phyloP scores from a whole-genome alignment of 208 protist species.

The Strigomonas galati region DNA sequence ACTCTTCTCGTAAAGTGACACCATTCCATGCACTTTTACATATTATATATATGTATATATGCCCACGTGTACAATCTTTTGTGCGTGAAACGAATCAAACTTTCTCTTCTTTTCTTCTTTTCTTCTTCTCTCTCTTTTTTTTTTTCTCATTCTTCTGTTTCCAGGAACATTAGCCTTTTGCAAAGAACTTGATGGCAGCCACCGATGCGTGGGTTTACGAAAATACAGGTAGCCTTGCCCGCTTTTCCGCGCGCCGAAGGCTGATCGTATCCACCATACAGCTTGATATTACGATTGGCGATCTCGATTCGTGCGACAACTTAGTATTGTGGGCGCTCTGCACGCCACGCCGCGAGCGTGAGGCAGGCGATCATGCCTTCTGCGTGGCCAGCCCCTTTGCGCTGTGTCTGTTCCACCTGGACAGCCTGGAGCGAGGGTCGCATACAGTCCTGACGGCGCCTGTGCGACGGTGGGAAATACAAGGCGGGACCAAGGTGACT shows the following conservation, averaged over 20 bases:
- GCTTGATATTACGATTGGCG: no score
- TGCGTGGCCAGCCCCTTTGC: constrained; percentile 7
- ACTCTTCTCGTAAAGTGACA: no score
- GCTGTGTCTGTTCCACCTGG: not conserved
- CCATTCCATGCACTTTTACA: not conserved
- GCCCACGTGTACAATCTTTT: not conserved
- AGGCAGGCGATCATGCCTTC: constrained; percentile 12
- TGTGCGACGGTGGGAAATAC: constrained; percentile 28
- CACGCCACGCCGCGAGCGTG: not conserved
- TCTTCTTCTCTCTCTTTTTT: constrained; percentile 1
- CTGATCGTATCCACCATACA: no score
- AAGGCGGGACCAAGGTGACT: constrained; percentile 20
- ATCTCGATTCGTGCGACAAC: no score
- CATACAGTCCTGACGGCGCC: constrained; percentile 2
- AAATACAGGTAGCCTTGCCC: no score
- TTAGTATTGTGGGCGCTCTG: constrained; percentile 3
- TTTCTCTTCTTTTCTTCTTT: constrained; percentile 1
- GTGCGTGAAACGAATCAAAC: not conserved
- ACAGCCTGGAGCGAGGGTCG: not conserved
- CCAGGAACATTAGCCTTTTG: not conserved
- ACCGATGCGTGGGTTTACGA: no score
- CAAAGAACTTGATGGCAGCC: not conserved
- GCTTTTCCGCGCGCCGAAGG: no score
- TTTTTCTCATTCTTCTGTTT: constrained; percentile 7
- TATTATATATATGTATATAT: not conserved